Base-by-base conservation (phyloP, 2,329 filamentous ascomycete genomes). In the Aspergillus sojae region DNA sequence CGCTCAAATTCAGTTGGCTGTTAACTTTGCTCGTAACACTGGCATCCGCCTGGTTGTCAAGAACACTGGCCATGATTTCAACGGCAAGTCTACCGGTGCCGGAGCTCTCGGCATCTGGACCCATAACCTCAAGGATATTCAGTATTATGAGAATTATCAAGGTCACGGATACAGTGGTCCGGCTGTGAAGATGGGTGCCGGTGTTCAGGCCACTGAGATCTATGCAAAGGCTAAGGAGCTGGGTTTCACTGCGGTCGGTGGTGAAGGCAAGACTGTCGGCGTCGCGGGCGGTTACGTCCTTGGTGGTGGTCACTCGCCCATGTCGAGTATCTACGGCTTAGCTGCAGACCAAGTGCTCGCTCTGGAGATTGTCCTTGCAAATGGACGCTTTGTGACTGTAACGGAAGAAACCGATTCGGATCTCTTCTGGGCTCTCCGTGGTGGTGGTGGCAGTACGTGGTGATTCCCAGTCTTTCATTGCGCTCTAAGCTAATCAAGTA, bases 391-490 rank as follows among this genome's bases (percentile, higher is more conserved):
- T 19, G 63, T 73, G 9, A 74, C 72, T 3, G 71, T 71, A 26
- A 70, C 68, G 1, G 62, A 72, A 52, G 48, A 69, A 28, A 54
- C 59, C 1, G 43, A 64, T 16, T 12, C 50, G 12, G 50, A 60
- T 36, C 77, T 90, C 1, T 90, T 86, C 77, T 91, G 87, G 88
- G 88, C 88, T 2, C 74, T 89, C 1, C 79, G 58, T 23, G 58
- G 58, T 21, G 58, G 34, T 5, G 34, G 34, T 36, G 58, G 58
- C n/a, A 48, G 58, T 54, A 54, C 9, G 50, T 55, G 80, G 19
- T 21, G 30, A 30, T 53, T 28, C 23, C 23, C 9, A 34, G 14
- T 23, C 5, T 9, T 34, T n/a, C 48, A 12, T 34, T 32, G 16
- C 26, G 6, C 34, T n/a, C 10, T 34, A 23, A 30, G 11, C 83